Percentiles rank a stretch among this genome's conserved stretches.
Evolutionary conservation across 352 stramenopile genomes (phyloP).

Genomic region (Phytopythium delawarense): DNA sequence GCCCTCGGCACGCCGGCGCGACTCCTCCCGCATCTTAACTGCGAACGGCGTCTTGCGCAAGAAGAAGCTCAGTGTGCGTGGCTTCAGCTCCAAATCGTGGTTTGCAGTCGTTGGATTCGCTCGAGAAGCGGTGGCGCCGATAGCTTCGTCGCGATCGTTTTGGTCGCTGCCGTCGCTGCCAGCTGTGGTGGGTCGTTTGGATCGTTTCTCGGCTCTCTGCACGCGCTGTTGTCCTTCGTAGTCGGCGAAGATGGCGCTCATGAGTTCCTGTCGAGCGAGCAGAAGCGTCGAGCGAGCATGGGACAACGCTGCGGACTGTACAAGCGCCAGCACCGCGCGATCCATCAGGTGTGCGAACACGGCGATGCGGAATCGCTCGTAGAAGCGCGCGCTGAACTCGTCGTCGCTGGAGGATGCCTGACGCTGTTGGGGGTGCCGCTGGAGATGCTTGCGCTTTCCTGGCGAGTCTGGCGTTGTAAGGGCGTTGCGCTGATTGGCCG

Average conservation of each 20-base stretch:
- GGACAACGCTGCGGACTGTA: slow-evolving; percentile 22
- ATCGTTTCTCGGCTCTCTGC: not conserved
- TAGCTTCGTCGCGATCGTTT: slow-evolving; percentile 3
- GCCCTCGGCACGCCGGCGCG: slow-evolving; percentile 17
- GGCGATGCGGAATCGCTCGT: slow-evolving; percentile 35
- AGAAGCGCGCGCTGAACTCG: slow-evolving; percentile 22
- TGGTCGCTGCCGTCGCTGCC: slow-evolving; percentile 6
- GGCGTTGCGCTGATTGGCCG: not conserved
- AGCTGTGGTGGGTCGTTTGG: not conserved
- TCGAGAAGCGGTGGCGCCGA: not conserved
- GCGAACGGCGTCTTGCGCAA: slow-evolving; percentile 34
- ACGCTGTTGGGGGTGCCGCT: not conserved
- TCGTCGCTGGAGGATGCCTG: not conserved
- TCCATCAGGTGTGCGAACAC: slow-evolving; percentile 45
- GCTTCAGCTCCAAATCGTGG: slow-evolving; percentile 7
- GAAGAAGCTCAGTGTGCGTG: slow-evolving; percentile 42
- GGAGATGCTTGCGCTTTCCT: not conserved
- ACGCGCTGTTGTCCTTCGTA: slow-evolving; percentile 17
- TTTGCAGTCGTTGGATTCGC: not conserved
- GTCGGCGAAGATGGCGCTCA: slow-evolving; percentile 41
- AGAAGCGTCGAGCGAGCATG: slow-evolving; percentile 25
- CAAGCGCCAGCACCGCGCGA: slow-evolving; percentile 27
- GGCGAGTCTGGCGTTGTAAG: not conserved
- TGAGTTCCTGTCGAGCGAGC: slow-evolving; percentile 35
- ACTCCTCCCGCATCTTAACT: slow-evolving; percentile 38